Base-by-base conservation (phyloP, 495 filamentous ascomycete species). In the Penicillium flavigenum region DNA sequence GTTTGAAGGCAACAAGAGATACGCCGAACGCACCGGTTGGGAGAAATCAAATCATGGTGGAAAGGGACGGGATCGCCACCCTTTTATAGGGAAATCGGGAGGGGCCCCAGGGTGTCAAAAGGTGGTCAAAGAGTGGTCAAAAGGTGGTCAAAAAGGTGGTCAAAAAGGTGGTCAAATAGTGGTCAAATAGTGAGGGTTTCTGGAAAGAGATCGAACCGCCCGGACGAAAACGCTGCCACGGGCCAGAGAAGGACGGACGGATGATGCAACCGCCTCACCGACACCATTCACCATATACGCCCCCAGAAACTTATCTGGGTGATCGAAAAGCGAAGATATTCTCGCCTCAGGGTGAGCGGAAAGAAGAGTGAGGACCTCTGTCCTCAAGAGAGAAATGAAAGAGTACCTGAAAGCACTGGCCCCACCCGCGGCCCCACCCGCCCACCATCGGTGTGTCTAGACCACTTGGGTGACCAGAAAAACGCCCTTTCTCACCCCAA, bases 281-380 rank as follows among this genome's bases (percentile, higher is more conserved):
- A 19, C 6, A 41, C 38, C n/a, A 41, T 41, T 41, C n/a, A 41
- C 5, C n/a, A 41, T 17, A n/a, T 41, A 41, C n/a, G n/a, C n/a
- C 1, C 38, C n/a, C 16, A 41, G 38, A 41, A 41, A 41, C 14
- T 6, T 41, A 41, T 41, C 38, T 41, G n/a, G 38, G 38, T 41
- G n/a, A 41, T 41, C 38, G 38, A 41, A 41, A 41, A 41, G 38
- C 38, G 38, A 41, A 41, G 38, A 41, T 41, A 19, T 41, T 41
- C 38, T 41, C 38, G 38, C 38, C 38, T 41, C 6, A 41, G 38
- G 38, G n/a, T 41, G n/a, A 41, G 38, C 38, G 38, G 16, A 41
- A 41, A 41, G 38, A 41, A 41, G 38, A 41, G 38, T 41, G n/a
- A 41, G n/a, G 38, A 41, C n/a, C 38, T 41, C 38, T 41, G n/a